Conservation (phyloP, 73 alveolate species). For the Tetrahymena malaccensis region DNA sequence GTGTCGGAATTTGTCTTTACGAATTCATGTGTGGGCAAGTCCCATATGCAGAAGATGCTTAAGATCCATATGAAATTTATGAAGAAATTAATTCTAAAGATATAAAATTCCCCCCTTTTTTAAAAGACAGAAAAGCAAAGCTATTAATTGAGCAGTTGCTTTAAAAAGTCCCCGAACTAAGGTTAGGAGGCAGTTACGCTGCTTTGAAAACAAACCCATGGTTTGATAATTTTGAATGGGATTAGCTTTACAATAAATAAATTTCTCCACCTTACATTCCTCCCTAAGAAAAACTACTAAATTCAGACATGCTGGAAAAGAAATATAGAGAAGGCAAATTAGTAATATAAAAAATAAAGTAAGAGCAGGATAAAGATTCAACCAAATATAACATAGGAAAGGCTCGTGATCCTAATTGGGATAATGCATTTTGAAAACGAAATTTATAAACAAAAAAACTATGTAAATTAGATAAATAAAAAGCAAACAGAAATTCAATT, state of each 20-base stretch:
- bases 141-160: conserved; percentile 35
- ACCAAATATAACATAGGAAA: not conserved
- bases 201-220: conserved; percentile 40
- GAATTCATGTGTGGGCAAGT: conserved; percentile 77
- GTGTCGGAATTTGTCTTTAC: conserved; percentile 63
- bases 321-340: not conserved
- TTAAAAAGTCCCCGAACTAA: conserved; percentile 31
- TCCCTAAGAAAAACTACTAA: conserved; percentile 2
- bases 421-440: not conserved
- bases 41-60: conserved; percentile 78
- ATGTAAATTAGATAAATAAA: too few relatives aligned
- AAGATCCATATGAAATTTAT: conserved; percentile 73
- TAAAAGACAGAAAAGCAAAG: conserved; percentile 43
- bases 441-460: too few relatives aligned
- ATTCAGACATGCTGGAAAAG: not conserved
- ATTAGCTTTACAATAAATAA: conserved; percentile 21
- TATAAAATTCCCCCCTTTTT: conserved; percentile 54
- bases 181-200: conserved; percentile 41
- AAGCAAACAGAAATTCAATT: too few relatives aligned
- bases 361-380: not conserved
- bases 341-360: conserved; percentile 11
- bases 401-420: conserved; percentile 42
- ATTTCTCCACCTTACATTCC: conserved; percentile 27
- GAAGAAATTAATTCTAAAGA: conserved; percentile 52
- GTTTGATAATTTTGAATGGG: conserved; percentile 57